A percentile compares a stretch with the other conserved stretches of the same genome.
Conservation (phyloP, 345 rosid species). For the Moricandia arvensis region DNA sequence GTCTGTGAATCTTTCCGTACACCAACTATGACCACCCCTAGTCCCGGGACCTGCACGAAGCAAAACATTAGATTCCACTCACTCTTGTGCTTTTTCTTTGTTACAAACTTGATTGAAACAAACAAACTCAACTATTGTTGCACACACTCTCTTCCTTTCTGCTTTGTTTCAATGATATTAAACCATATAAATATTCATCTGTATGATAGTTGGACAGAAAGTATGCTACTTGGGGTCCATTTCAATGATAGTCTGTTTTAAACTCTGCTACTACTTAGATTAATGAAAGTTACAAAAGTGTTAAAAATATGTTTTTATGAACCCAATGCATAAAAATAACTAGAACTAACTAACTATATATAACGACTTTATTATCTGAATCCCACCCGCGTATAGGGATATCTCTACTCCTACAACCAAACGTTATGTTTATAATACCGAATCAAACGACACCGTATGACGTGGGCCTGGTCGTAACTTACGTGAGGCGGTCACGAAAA, state of each 20-base stretch:
- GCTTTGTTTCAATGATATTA: not conserved
- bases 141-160: not conserved
- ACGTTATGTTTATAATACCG: not conserved
- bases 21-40: conserved; percentile 88
- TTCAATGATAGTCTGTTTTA: no score
- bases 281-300: no score
- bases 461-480: conserved; percentile 22
- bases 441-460: not conserved
- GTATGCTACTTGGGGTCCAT: not conserved
- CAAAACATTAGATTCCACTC: not conserved
- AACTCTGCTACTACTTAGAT: no score
- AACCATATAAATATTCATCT: not conserved
- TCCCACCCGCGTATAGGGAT: no score
- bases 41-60: conserved; percentile 70
- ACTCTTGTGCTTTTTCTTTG: not conserved
- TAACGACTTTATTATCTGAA: no score
- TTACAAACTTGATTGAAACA: not conserved
- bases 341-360: no score
- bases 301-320: no score
- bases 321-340: no score
- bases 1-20: conserved; percentile 79
- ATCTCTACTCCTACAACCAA: no score
- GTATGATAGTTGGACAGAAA: not conserved
- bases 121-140: not conserved
- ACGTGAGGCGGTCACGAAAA: conserved; percentile 20